Evolutionary conservation across 1,284 basidiomycete genomes (phyloP).

Genomic region (Leccinum angustisporum): DNA sequence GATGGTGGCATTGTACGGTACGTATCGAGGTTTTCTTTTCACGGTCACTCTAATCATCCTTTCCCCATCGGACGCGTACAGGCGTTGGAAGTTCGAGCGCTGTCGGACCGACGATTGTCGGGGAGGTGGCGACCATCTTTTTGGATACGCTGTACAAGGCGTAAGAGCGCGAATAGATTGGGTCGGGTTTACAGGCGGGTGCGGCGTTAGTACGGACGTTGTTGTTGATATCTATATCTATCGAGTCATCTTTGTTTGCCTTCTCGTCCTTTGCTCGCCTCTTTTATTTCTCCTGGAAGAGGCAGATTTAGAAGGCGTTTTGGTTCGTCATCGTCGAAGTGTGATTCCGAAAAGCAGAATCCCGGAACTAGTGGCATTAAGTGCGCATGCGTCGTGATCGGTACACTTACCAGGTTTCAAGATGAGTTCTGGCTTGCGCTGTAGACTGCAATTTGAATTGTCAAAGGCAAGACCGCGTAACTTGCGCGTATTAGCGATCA

Average conservation of each 20-base stretch:
- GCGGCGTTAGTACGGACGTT: background rate
- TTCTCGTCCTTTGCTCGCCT: background rate
- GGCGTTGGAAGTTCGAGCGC: constrained; percentile 87
- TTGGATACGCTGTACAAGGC: constrained; percentile 84
- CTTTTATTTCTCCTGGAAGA: background rate
- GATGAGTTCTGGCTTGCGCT: too few relatives aligned
- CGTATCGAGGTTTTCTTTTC: constrained; percentile 29
- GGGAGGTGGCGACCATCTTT: constrained; percentile 79
- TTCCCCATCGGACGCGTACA: constrained; percentile 30
- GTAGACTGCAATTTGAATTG: too few relatives aligned
- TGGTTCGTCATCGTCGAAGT: too few relatives aligned
- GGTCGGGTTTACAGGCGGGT: background rate
- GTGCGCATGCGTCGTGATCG: too few relatives aligned
- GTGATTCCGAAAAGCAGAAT: too few relatives aligned
- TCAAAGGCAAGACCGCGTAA: too few relatives aligned
- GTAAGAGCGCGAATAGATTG: constrained; percentile 26
- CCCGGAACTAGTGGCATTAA: too few relatives aligned
- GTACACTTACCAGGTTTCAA: too few relatives aligned
- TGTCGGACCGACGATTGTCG: constrained; percentile 86
- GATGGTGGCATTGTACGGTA: constrained; percentile 89
- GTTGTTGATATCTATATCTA: background rate
- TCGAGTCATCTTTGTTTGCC: background rate
- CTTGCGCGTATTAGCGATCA: too few relatives aligned
- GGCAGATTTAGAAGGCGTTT: too few relatives aligned
- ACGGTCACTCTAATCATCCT: background rate